Base-by-base conservation (phyloP, 2,329 filamentous ascomycete genomes). In the Hymenoscyphus fructigenus region DNA sequence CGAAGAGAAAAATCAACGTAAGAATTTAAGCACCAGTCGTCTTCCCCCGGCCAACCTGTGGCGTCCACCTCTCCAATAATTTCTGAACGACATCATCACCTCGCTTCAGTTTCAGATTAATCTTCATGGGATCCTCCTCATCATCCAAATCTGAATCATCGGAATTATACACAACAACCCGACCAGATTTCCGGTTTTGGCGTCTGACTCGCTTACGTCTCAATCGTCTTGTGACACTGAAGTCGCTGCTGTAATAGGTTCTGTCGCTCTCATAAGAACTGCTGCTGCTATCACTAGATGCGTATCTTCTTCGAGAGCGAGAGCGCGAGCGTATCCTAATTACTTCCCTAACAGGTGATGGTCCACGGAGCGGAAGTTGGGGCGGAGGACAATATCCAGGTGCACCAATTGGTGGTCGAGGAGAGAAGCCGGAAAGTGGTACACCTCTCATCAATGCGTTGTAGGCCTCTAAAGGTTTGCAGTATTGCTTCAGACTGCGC, bases 41-140 rank as follows among this genome's bases (percentile, higher is more conserved):
- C 29, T 41, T 60, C 47, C 63, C 57, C 3, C 50, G 62, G 12
- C 20, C 47, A 14, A 6, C 6, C 41, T 59, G 29, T 9, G 62
- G 58, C 1, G 69, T 70, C 66, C 66, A 70, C 59, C 64, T 57
- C 34, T 69, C 64, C 57, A 70, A 50, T 10, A 69, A 44, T 9
- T 57, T 67, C 38, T 66, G 36, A 26, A 70, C 66, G 26, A 69
- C 38, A 65, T 68, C 65, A 62, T 67, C 68, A 5, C 68, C 67
- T 28, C 55, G 60, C 36, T 67, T 65, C 36, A 70, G 34, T 29
- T 64, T 53, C 17, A 70, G 20, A 15, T 61, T 53, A 44, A 70
- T 61, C 17, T 63, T 63, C 20, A 69, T 65, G 14, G 57, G 28
- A 65, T 68, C 66, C 14, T 55, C 66, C 7, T 65, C 67, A 2